phyloP scores from a whole-genome alignment of 768 basidiomycete genomes.

The Trametes sanguinea region DNA sequence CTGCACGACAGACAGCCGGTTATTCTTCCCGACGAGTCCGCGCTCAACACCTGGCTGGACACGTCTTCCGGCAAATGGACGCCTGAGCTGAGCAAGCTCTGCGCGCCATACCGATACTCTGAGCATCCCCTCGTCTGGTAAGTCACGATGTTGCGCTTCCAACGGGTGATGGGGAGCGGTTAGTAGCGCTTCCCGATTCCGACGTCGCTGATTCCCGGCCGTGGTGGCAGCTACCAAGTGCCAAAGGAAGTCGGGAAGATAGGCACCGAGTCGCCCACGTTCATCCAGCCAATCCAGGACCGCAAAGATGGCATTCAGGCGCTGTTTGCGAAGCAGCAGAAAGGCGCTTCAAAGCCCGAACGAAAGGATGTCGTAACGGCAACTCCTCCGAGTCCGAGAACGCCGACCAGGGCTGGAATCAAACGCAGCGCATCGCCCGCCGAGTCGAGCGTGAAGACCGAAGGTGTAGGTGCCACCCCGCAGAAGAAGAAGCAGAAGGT shows the following conservation, averaged over 20 bases:
- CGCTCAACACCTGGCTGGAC: conserved; percentile 79
- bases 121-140: conserved; percentile 67
- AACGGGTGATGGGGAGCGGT: too few relatives aligned
- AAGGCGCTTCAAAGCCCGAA: too few relatives aligned
- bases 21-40: conserved; percentile 63
- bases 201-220: neutral
- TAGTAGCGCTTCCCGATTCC: too few relatives aligned
- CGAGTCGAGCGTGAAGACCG: neutral
- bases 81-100: conserved; percentile 54
- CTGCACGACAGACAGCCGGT: conserved; percentile 92
- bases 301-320: conserved; percentile 87
- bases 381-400: conserved; percentile 10
- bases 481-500: conserved; percentile 7
- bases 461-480: neutral
- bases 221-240: conserved; percentile 69
- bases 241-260: conserved; percentile 92
- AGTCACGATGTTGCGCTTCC: conserved; percentile 24
- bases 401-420: conserved; percentile 2
- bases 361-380: too few relatives aligned
- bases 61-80: conserved; percentile 69
- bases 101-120: conserved; percentile 59
- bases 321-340: conserved; percentile 69
- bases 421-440: conserved; percentile 30
- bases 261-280: conserved; percentile 77
- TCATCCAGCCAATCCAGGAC: conserved; percentile 75